A percentile compares a stretch with the other conserved stretches of the same genome.
Conservation (phyloP, 2,329 filamentous ascomycete genomes). For the Pseudocercospora cruenta region DNA sequence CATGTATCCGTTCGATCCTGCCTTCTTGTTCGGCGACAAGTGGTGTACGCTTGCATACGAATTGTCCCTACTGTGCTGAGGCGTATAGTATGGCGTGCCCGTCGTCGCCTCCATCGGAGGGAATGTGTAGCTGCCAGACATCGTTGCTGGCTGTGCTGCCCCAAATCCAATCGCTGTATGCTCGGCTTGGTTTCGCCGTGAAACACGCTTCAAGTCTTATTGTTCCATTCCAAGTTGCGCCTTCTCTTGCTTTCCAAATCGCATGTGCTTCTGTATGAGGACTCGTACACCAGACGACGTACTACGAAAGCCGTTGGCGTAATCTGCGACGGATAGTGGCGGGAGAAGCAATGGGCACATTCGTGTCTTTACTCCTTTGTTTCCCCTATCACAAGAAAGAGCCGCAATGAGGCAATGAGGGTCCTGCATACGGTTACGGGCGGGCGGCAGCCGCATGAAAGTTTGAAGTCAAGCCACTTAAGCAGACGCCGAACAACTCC, state of each 20-base stretch:
- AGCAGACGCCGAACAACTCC: background rate
- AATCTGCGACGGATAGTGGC: background rate
- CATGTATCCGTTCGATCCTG: background rate
- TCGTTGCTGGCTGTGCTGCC: conserved; percentile 24
- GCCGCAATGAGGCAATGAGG: background rate
- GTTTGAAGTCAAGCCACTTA: background rate
- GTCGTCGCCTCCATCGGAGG: conserved; percentile 39
- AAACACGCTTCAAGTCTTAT: background rate
- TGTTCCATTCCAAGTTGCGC: background rate
- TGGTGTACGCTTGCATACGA: conserved; percentile 13
- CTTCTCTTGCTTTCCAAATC: background rate
- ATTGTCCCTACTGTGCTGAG: conserved; percentile 35
- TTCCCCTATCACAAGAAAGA: conserved; percentile 2
- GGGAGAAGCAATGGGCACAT: conserved; percentile 2
- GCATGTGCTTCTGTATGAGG: background rate
- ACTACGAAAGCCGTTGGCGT: background rate
- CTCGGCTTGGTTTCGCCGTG: conserved; percentile 2
- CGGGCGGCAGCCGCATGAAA: background rate
- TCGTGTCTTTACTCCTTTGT: background rate
- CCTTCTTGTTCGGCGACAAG: conserved; percentile 9
- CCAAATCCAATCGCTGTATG: no score
- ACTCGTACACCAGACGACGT: background rate
- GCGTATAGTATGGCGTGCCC: conserved; percentile 27
- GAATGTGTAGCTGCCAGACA: conserved; percentile 51
- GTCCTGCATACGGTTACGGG: background rate